These are phyloP conservation scores for Fusarium pseudograminearum DNA, from an alignment of 2,329 filamentous ascomycete species.

Conservation along the genomic window DNA sequence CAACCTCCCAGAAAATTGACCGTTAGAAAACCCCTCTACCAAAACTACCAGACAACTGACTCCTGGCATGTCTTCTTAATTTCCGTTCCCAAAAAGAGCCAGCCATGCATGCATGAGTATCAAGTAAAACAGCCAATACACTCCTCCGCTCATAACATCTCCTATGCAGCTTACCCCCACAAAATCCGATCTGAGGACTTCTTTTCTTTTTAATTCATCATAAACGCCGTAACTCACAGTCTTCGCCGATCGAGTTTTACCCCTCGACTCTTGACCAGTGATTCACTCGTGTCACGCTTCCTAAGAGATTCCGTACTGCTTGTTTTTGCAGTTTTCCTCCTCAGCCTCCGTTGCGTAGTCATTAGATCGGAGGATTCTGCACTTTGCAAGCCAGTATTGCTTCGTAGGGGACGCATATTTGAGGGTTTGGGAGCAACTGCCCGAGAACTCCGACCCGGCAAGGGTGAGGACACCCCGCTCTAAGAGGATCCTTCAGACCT, in stretches of 20 bases:
- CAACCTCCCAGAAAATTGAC: conserved; percentile 7
- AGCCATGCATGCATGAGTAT: conserved; percentile 28
- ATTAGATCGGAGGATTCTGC: conserved; percentile 11
- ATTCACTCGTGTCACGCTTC: conserved; percentile 2
- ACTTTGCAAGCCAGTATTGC: background rate
- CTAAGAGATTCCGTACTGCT: background rate
- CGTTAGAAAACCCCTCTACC: conserved; percentile 23
- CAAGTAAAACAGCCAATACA: conserved; percentile 25
- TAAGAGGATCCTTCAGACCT: conserved; percentile 44
- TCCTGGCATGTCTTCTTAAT: conserved; percentile 31
- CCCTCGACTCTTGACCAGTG: conserved; percentile 11
- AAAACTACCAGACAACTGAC: conserved; percentile 24
- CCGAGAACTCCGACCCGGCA: conserved; percentile 17
- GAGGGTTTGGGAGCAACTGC: background rate
- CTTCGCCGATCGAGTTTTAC: conserved; percentile 11
- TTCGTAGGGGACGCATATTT: conserved; percentile 1
- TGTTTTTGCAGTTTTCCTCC: conserved; percentile 3
- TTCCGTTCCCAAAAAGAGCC: conserved; percentile 37
- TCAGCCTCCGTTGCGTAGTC: conserved; percentile 13
- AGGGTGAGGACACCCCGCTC: conserved; percentile 39
- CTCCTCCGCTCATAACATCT: conserved; percentile 19
- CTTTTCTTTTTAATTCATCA: conserved; percentile 11
- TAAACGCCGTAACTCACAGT: background rate
- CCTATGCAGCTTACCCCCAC: conserved; percentile 14
- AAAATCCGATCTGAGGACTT: background rate